A percentile compares a stretch with the other conserved stretches of the same genome.
These are phyloP conservation scores for Rhizomucor miehei DNA, from an alignment of 371 early-diverging fungal species.

Conservation along the genomic window DNA sequence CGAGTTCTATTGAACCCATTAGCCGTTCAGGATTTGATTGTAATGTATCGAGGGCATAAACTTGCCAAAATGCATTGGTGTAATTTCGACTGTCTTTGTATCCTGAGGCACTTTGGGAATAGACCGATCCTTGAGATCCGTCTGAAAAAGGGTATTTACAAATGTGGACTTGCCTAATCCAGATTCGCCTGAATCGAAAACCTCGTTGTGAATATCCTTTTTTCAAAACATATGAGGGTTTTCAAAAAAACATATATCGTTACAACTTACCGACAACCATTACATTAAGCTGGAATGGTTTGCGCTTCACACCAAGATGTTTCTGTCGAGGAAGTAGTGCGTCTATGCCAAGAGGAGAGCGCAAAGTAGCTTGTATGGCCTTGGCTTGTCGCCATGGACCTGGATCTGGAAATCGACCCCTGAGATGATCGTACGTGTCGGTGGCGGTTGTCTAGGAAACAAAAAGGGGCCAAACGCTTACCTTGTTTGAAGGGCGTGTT, in stretches of 20 bases:
- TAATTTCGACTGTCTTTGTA: conserved; percentile 66
- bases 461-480: conserved; percentile 15
- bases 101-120: conserved; percentile 50
- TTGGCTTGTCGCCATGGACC: conserved; percentile 81
- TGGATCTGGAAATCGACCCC: conserved; percentile 70
- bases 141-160: conserved; percentile 84
- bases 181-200: conserved; percentile 63
- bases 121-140: conserved; percentile 67
- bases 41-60: neutral
- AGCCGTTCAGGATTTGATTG: neutral
- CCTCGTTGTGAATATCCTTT: neutral
- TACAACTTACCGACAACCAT: conserved; percentile 75
- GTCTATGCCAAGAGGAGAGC: conserved; percentile 63
- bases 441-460: neutral
- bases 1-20: conserved; percentile 62
- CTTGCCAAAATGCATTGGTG: conserved; percentile 68
- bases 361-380: conserved; percentile 40
- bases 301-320: conserved; percentile 59
- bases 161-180: conserved; percentile 95
- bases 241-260: neutral
- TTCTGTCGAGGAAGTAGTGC: conserved; percentile 64
- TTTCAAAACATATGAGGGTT: neutral
- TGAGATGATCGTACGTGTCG: conserved; percentile 1
- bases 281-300: conserved; percentile 68
- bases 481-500: conserved; percentile 79